A percentile compares a stretch with the other conserved stretches of the same genome.
These are phyloP conservation scores for Cystobasidium sp. DNA, from an alignment of 1,284 basidiomycete genomes.

Conservation along the genomic window DNA sequence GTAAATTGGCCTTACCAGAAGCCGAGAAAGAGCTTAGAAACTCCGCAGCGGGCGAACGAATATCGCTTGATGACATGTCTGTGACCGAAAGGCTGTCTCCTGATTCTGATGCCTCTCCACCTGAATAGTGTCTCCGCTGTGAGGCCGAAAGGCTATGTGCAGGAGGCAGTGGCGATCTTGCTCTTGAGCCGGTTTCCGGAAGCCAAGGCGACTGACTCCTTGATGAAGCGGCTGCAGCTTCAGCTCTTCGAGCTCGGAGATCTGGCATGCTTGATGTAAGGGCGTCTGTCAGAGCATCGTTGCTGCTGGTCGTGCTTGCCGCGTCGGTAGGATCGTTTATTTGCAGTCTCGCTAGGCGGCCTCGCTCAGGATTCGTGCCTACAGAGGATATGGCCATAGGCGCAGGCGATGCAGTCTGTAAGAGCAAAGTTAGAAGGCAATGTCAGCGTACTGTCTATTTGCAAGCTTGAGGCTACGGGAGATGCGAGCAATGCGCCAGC, in stretches of 20 bases:
- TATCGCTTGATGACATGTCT: conserved; percentile 10
- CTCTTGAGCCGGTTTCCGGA: conserved; percentile 9
- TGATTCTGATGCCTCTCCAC: conserved; percentile 4
- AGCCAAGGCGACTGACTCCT: conserved; percentile 17
- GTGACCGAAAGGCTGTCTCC: not conserved
- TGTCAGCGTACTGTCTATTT: not conserved
- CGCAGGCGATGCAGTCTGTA: conserved; percentile 1
- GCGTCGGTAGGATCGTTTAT: not conserved
- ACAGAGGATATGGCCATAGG: not conserved
- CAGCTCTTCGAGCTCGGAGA: not conserved
- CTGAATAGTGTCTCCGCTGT: not conserved
- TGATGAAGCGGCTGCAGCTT: conserved; percentile 3
- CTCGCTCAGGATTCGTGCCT: conserved; percentile 22
- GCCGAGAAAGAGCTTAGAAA: conserved; percentile 72
- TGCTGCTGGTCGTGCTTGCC: not conserved
- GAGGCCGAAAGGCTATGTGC: not conserved
- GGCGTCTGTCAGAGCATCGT: conserved; percentile 7
- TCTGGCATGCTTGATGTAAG: conserved; percentile 22
- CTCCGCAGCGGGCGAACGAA: conserved; percentile 72
- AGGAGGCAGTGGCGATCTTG: conserved; percentile 4
- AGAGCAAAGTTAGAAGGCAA: not conserved
- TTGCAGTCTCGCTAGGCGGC: conserved; percentile 17
- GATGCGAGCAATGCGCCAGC: not conserved
- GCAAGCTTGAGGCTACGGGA: too few relatives aligned
- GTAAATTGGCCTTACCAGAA: conserved; percentile 58